Base-by-base conservation (phyloP, 495 filamentous ascomycete species). In the Trichoderma orchidacearum region DNA sequence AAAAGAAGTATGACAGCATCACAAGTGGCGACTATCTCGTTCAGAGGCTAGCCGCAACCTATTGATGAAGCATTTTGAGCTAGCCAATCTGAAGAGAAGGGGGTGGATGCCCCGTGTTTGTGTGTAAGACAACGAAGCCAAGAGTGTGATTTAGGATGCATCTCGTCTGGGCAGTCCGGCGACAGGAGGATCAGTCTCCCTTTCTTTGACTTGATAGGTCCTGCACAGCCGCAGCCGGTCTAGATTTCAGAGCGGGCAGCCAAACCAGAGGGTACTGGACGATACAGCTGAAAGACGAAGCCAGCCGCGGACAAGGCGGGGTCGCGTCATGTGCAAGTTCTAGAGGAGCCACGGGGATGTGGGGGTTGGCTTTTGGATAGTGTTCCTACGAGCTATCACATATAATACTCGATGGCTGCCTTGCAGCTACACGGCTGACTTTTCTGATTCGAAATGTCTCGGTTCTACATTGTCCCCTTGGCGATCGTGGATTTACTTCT, bases 1-100 rank as follows among this genome's bases (percentile, higher is more conserved):
- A 80, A 18, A 91, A 83, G 73, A 93, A 92, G 71, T 95, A 94
- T 64, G 68, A 80, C 30, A 82, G 78, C 0, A 82, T 96, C 59
- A 89, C 84, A 41, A 84, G 85, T 58, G 87, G 87, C 2, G 81
- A 95, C 9, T 95, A 97, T 66, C 68, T 97, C 28, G 80, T 87
- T 32, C 83, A 88, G 72, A 80, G 92, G 60, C 67, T 97, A 64
- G 70, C 79, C 17, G 84, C 85, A 12, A 96, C 91, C 5, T 87
- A 85, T 55, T 78, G 41, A 65, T 7, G 28, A 18, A 15, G 32
- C 8, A n/a, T 17, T 4, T 6, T 36, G 34, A 36, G 34, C 1
- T 36, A 5, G 34, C 9, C 34, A 36, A 11, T 36, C 6, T n/a
- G 7, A 36, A 36, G 17, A n/a, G 4, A n/a, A 36, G 3, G 34